phyloP scores from a whole-genome alignment of 345 rosid genomes.

The Aegle marmelos region DNA sequence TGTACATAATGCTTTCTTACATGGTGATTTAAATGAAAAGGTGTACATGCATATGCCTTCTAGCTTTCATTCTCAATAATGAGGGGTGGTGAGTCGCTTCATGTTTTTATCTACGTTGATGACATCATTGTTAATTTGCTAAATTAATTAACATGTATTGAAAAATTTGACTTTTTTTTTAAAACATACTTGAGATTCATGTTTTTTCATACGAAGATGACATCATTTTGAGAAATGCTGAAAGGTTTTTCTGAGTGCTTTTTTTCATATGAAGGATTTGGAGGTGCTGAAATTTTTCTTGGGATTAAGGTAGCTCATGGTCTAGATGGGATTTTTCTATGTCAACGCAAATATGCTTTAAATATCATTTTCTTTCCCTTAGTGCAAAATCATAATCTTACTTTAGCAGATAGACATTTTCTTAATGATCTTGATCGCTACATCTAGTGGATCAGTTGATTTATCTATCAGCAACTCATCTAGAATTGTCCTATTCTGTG shows the following conservation, averaged over 20 bases:
- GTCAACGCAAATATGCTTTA: conserved; percentile 4
- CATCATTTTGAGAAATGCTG: no score
- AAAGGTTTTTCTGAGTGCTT: no score
- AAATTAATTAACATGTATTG: no score
- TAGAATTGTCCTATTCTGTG: background rate
- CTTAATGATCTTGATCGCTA: background rate
- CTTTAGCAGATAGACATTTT: background rate
- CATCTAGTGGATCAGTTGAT: background rate
- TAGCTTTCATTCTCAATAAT: background rate
- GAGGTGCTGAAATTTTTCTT: background rate
- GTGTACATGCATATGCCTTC: background rate
- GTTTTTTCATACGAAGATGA: no score
- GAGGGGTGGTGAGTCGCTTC: background rate
- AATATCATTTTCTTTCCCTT: no score
- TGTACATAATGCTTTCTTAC: background rate
- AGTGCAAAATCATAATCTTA: no score
- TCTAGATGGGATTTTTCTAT: conserved; percentile 7
- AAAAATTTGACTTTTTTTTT: no score
- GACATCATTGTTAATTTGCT: no score
- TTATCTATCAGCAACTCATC: background rate
- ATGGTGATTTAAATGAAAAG: background rate
- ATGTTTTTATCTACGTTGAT: conserved; percentile 3
- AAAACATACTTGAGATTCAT: no score
- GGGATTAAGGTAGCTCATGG: no score
- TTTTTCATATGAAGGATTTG: background rate